phyloP scores from a whole-genome alignment of 2,329 filamentous ascomycete species.

The Paecilomyces fulvus region DNA sequence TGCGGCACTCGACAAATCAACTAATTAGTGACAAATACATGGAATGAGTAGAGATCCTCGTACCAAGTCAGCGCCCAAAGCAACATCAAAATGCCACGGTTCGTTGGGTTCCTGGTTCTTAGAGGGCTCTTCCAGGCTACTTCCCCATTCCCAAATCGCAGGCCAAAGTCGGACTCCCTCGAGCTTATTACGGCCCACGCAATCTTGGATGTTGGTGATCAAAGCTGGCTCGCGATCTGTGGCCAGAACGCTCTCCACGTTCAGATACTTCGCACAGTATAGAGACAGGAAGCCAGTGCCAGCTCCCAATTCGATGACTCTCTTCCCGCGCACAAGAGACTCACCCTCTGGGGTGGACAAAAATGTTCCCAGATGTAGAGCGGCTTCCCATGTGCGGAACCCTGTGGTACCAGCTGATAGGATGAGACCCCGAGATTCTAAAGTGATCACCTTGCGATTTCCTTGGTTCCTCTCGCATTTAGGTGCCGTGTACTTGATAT shows the following conservation, averaged over 20 bases:
- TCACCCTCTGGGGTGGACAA: conserved; percentile 41
- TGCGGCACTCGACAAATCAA: conserved; percentile 17
- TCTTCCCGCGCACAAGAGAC: conserved; percentile 42
- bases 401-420: conserved; percentile 56
- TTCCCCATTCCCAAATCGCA: conserved; percentile 37
- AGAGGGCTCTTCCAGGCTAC: conserved; percentile 12
- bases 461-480: neutral
- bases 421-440: conserved; percentile 47
- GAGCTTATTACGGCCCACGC: conserved; percentile 26
- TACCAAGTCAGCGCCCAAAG: conserved; percentile 36
- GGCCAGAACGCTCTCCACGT: conserved; percentile 45
- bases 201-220: conserved; percentile 31
- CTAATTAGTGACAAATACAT: neutral
- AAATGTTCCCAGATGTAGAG: conserved; percentile 55
- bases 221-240: conserved; percentile 52
- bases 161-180: conserved; percentile 15
- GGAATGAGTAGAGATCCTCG: conserved; percentile 4
- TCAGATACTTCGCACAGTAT: conserved; percentile 52
- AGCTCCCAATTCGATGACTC: conserved; percentile 56
- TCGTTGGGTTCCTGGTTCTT: neutral
- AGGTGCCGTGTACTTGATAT: conserved; percentile 60
- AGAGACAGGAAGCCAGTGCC: conserved; percentile 60
- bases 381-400: conserved; percentile 62
- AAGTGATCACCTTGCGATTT: conserved; percentile 29
- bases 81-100: conserved; percentile 26